Evolutionary conservation across 345 rosid genomes (phyloP).

Genomic region (thale cress (Arabidopsis thaliana)): DNA sequence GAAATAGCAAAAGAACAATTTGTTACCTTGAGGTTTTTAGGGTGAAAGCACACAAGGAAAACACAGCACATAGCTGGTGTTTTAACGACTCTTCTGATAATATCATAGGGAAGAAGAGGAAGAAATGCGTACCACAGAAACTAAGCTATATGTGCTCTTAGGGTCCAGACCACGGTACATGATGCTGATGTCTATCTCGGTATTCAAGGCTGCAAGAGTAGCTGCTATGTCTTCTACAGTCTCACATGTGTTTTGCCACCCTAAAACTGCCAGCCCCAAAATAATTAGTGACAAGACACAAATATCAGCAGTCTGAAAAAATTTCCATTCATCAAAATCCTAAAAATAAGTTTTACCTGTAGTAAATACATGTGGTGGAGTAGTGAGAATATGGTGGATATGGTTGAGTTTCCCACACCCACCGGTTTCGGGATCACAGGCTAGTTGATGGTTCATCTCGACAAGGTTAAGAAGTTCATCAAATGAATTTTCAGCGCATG

Average conservation of each 20-base stretch:
- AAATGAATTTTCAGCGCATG: slow-evolving; percentile 74
- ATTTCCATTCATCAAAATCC: slow-evolving; percentile 14
- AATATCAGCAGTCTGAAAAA: slow-evolving; percentile 16
- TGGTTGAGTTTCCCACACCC: slow-evolving; percentile 92
- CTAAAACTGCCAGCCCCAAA: slow-evolving; percentile 70
- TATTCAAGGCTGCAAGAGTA: slow-evolving; percentile 74
- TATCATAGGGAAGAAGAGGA: slow-evolving; percentile 9
- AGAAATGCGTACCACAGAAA: slow-evolving; percentile 74
- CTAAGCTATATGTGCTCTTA: slow-evolving; percentile 64
- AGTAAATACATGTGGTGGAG: slow-evolving; percentile 79
- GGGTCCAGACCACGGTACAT: slow-evolving; percentile 86
- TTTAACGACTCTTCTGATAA: slow-evolving; percentile 5
- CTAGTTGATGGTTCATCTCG: slow-evolving; percentile 89
- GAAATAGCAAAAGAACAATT: slow-evolving; percentile 26
- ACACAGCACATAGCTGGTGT: neutral
- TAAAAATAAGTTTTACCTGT: slow-evolving; percentile 58
- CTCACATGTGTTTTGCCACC: slow-evolving; percentile 97
- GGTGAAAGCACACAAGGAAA: neutral
- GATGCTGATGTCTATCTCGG: slow-evolving; percentile 83
- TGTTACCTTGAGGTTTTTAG: neutral
- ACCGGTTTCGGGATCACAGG: slow-evolving; percentile 82
- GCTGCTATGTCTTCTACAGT: slow-evolving; percentile 80
- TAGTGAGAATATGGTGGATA: slow-evolving; percentile 76
- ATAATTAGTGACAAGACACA: neutral
- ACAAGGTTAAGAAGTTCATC: slow-evolving; percentile 77